Evolutionary conservation across 768 basidiomycete species (phyloP).

Genomic region (Dentipellis sp.): DNA sequence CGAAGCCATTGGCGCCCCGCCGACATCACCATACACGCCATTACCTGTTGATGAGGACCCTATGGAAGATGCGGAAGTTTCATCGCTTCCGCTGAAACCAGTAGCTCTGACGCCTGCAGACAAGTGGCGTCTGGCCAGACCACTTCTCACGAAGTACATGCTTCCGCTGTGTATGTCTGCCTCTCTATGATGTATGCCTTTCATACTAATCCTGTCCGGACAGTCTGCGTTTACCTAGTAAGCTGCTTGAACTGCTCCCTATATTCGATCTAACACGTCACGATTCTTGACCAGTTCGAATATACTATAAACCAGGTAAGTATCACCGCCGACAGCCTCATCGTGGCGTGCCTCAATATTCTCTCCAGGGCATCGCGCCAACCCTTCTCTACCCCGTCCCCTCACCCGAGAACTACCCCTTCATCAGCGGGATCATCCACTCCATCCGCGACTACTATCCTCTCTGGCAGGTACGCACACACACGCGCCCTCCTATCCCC

Average conservation of each 20-base stretch:
- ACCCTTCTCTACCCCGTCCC: constrained; percentile 87
- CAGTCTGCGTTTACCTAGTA: constrained; percentile 57
- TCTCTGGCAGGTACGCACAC: constrained; percentile 69
- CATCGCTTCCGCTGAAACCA: constrained; percentile 20
- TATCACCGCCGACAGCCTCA: background rate
- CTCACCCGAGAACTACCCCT: constrained; percentile 39
- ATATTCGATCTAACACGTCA: constrained; percentile 3
- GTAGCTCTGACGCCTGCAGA: constrained; percentile 56
- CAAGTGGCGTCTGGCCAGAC: constrained; percentile 76
- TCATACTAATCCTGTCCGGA: too few species aligned
- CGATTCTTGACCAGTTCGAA: constrained; percentile 50
- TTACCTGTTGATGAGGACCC: constrained; percentile 16
- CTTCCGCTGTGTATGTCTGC: constrained; percentile 72
- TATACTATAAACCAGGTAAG: constrained; percentile 84
- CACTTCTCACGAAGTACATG: constrained; percentile 81
- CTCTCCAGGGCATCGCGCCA: constrained; percentile 69
- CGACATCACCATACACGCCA: constrained; percentile 33
- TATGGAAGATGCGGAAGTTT: constrained; percentile 13
- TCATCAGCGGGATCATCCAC: constrained; percentile 73
- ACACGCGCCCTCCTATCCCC: constrained; percentile 9
- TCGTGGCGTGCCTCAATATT: background rate
- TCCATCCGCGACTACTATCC: constrained; percentile 90
- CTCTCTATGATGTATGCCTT: background rate
- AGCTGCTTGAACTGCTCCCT: constrained; percentile 16
- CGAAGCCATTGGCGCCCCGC: background rate